Percentiles rank a stretch among this genome's conserved stretches.
Conservation (phyloP, 2,329 filamentous ascomycete species). For the Ustilaginoidea virens region DNA sequence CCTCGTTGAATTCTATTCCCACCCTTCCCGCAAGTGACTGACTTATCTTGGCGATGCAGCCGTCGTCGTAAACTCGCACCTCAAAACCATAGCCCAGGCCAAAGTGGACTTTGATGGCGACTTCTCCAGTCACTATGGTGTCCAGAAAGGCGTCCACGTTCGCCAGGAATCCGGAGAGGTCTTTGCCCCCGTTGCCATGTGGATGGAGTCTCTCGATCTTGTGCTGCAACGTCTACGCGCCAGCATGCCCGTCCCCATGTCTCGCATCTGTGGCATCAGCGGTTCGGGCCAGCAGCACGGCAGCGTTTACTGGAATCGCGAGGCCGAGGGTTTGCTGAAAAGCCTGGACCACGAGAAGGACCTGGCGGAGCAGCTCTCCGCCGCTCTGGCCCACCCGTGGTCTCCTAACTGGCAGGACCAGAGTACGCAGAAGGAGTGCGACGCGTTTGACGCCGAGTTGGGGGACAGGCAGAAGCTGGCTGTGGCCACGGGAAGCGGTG, state of each 20-base stretch:
- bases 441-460: slow-evolving; percentile 64
- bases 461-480: slow-evolving; percentile 56
- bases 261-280: slow-evolving; percentile 64
- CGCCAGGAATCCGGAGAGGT: slow-evolving; percentile 77
- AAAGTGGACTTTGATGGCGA: slow-evolving; percentile 94
- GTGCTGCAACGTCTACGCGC: slow-evolving; percentile 60
- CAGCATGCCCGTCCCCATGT: slow-evolving; percentile 48
- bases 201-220: slow-evolving; percentile 82
- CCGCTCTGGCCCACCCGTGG: slow-evolving; percentile 67
- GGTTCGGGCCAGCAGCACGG: slow-evolving; percentile 96
- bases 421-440: slow-evolving; percentile 84
- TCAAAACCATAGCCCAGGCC: slow-evolving; percentile 67
- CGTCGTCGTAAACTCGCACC: slow-evolving; percentile 68
- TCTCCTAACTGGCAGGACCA: slow-evolving; percentile 98
- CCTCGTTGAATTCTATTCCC: slow-evolving; percentile 26
- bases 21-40: background rate
- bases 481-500: slow-evolving; percentile 72
- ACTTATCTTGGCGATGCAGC: slow-evolving; percentile 31
- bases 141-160: slow-evolving; percentile 75
- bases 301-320: slow-evolving; percentile 77
- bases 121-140: slow-evolving; percentile 54
- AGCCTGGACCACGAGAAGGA: slow-evolving; percentile 42
- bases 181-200: slow-evolving; percentile 84
- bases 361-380: slow-evolving; percentile 57
- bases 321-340: slow-evolving; percentile 50